Percentiles rank a stretch among this genome's conserved stretches.
Conservation (phyloP, 768 basidiomycete genomes). For the Pulveroboletus sp. region DNA sequence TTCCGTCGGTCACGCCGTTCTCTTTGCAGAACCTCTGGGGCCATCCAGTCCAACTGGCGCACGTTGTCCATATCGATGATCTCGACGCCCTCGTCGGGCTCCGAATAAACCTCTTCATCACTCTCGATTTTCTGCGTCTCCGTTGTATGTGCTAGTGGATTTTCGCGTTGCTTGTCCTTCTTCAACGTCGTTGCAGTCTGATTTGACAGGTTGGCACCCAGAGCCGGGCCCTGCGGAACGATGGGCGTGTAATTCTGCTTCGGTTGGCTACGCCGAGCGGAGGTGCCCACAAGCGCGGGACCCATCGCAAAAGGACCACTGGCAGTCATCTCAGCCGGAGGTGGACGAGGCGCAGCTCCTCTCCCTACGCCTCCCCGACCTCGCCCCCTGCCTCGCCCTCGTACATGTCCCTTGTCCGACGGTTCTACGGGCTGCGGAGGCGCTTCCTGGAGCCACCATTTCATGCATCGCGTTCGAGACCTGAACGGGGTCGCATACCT, state of each 20-base stretch:
- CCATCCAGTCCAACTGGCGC: slow-evolving; percentile 81
- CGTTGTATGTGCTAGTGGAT: slow-evolving; percentile 20
- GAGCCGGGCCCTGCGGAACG: slow-evolving; percentile 38
- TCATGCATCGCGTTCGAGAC: neutral
- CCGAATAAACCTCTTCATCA: slow-evolving; percentile 74
- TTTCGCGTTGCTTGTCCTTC: slow-evolving; percentile 37
- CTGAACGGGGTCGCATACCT: slow-evolving; percentile 40
- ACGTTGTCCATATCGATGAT: slow-evolving; percentile 82
- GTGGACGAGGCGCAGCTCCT: slow-evolving; percentile 40
- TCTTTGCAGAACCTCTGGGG: slow-evolving; percentile 67
- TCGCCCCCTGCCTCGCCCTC: slow-evolving; percentile 45
- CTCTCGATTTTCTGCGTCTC: slow-evolving; percentile 35
- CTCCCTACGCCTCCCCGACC: slow-evolving; percentile 55
- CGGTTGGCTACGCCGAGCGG: slow-evolving; percentile 45
- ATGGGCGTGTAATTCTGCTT: slow-evolving; percentile 55
- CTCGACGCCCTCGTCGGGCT: slow-evolving; percentile 84
- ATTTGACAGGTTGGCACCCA: slow-evolving; percentile 49
- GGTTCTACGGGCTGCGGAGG: slow-evolving; percentile 33
- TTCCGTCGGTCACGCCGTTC: slow-evolving; percentile 38
- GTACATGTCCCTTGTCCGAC: slow-evolving; percentile 40
- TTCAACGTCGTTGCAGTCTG: slow-evolving; percentile 49
- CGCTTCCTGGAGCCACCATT: slow-evolving; percentile 43
- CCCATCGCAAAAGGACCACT: slow-evolving; percentile 89
- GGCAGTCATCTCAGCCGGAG: slow-evolving; percentile 71
- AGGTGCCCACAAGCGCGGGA: slow-evolving; percentile 62